Conservation (phyloP, 23 red algal genomes). For the Rhodosorus marinus region DNA sequence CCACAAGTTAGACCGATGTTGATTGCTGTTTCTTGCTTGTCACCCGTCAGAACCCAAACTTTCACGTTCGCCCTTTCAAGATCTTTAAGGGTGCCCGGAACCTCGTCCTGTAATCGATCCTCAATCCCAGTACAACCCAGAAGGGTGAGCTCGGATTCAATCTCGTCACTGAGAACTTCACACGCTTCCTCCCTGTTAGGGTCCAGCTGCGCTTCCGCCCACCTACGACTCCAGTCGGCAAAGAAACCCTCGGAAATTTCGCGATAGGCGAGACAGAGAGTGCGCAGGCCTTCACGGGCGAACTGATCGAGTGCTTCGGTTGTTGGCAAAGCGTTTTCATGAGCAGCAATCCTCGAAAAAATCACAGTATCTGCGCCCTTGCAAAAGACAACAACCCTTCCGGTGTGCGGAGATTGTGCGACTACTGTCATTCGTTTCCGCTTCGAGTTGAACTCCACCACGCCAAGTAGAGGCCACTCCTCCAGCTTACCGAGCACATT, state of each 20-base stretch:
- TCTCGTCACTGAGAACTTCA: constrained; percentile 35
- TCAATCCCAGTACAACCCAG: constrained; percentile 16
- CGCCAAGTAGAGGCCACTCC: constrained; percentile 32
- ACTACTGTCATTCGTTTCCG: constrained; percentile 96
- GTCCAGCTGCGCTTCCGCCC: constrained; percentile 8
- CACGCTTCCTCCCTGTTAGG: constrained; percentile 25
- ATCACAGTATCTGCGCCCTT: constrained; percentile 96
- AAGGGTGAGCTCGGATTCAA: constrained; percentile 25
- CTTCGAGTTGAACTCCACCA: constrained; percentile 78
- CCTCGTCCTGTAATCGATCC: constrained; percentile 36
- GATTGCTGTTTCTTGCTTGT: constrained; percentile 47
- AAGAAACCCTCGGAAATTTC: constrained; percentile 45
- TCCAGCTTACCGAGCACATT: constrained; percentile 29
- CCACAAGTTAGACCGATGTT: constrained; percentile 39
- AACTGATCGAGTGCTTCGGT: constrained; percentile 56
- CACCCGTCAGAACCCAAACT: constrained; percentile 44
- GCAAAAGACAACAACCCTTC: not conserved
- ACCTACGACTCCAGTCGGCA: constrained; percentile 39
- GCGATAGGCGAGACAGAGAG: constrained; percentile 63
- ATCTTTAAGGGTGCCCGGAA: constrained; percentile 19
- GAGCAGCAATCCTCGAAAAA: constrained; percentile 29
- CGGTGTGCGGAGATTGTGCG: constrained; percentile 5
- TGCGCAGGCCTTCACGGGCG: constrained; percentile 67
- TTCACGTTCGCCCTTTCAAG: constrained; percentile 13
- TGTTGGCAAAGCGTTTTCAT: constrained; percentile 17